A percentile compares a stretch with the other conserved stretches of the same genome.
These are phyloP conservation scores for Colletotrichum zoysiae DNA, from an alignment of 2,329 filamentous ascomycete genomes.

Conservation along the genomic window DNA sequence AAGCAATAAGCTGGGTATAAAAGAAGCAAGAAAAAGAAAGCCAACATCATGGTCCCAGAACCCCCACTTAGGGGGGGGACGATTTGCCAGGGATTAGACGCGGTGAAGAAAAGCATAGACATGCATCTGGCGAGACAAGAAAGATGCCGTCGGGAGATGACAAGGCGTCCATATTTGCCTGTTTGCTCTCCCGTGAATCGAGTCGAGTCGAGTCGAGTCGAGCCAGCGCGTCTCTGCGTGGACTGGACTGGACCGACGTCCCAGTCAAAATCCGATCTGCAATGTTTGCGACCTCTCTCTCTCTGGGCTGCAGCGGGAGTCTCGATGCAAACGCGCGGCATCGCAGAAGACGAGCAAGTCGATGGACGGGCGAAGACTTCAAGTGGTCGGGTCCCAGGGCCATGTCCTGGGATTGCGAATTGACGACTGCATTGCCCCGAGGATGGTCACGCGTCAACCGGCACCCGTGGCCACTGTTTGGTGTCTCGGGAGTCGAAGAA, in stretches of 20 bases:
- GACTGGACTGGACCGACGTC: too few relatives aligned
- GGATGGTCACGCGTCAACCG: constrained; percentile 21
- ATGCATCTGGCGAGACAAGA: constrained; percentile 8
- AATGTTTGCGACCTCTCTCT: not conserved
- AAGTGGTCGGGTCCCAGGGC: constrained; percentile 18
- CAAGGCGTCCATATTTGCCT: not conserved
- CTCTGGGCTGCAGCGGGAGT: not conserved
- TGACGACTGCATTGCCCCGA: constrained; percentile 35
- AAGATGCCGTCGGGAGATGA: constrained; percentile 3
- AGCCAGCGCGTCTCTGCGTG: not conserved
- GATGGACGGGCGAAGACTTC: not conserved
- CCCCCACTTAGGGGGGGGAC: constrained; percentile 17
- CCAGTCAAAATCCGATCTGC: not conserved
- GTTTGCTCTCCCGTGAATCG: not conserved
- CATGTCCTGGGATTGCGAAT: constrained; percentile 36
- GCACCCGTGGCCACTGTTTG: constrained; percentile 31
- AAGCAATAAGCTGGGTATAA: constrained; percentile 31
- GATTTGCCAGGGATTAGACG: constrained; percentile 18
- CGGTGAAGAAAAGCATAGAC: constrained; percentile 30
- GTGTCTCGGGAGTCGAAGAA: constrained; percentile 38
- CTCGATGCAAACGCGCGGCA: not conserved
- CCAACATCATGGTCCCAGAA: constrained; percentile 38
- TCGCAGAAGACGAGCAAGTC: not conserved
- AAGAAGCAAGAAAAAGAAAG: constrained; percentile 36
- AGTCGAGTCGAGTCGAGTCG: not conserved